These are phyloP conservation scores for Linnemannia hyalina DNA, from an alignment of 192 early-diverging fungal genomes.

Conservation along the genomic window DNA sequence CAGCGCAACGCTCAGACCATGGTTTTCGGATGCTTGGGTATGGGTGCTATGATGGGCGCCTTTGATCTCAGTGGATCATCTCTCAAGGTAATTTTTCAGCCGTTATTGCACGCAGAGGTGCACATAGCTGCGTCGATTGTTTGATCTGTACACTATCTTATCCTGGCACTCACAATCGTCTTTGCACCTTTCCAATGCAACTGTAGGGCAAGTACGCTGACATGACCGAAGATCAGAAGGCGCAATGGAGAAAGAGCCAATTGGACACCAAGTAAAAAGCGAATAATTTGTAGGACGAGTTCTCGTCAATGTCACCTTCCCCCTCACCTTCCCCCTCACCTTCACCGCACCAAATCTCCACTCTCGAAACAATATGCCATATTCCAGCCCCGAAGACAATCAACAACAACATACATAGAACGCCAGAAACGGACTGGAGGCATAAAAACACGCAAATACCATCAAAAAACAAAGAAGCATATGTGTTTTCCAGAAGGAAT, in stretches of 20 bases:
- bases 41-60: slow-evolving; percentile 75
- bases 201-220: slow-evolving; percentile 57
- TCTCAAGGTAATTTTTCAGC: slow-evolving; percentile 57
- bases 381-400: not conserved
- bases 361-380: not conserved
- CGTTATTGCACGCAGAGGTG: not conserved
- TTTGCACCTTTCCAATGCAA: not conserved
- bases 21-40: slow-evolving; percentile 71
- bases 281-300: not conserved
- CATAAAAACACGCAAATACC: not conserved
- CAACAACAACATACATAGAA: slow-evolving; percentile 1
- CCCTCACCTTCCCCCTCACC: not conserved
- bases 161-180: not conserved
- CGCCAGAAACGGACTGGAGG: not conserved
- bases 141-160: not conserved
- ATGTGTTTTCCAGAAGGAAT: not conserved
- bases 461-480: not conserved
- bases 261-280: slow-evolving; percentile 56
- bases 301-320: not conserved
- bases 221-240: slow-evolving; percentile 57
- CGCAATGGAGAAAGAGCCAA: slow-evolving; percentile 60
- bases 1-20: slow-evolving; percentile 72
- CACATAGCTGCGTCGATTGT: not conserved
- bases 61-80: slow-evolving; percentile 74
- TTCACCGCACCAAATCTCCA: not conserved